phyloP scores from a whole-genome alignment of 2,329 filamentous ascomycete genomes.

The Macrophomina tecta region DNA sequence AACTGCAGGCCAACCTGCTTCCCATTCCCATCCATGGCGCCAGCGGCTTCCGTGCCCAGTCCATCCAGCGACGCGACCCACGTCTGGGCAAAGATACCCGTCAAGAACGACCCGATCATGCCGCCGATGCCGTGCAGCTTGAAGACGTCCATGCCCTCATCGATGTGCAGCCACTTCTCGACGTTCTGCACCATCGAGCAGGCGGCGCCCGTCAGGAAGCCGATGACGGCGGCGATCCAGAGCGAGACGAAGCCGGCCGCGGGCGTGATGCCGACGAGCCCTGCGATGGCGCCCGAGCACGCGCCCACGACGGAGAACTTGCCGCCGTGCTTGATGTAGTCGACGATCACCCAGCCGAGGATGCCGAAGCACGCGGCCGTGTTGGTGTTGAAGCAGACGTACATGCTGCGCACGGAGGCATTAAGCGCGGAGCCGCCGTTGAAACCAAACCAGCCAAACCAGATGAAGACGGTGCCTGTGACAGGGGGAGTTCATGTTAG shows the following conservation, averaged over 20 bases:
- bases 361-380: conserved; percentile 60
- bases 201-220: conserved; percentile 60
- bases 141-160: conserved; percentile 66
- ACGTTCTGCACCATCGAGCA: conserved; percentile 58
- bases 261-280: conserved; percentile 66
- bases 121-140: conserved; percentile 65
- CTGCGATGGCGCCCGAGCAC: conserved; percentile 64
- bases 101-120: conserved; percentile 61
- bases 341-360: conserved; percentile 61
- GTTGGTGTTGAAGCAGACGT: conserved; percentile 65
- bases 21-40: conserved; percentile 61
- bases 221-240: conserved; percentile 62
- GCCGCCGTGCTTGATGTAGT: conserved; percentile 58
- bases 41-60: conserved; percentile 52
- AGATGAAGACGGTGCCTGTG: conserved; percentile 66
- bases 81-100: conserved; percentile 61
- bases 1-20: conserved; percentile 63
- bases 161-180: conserved; percentile 61
- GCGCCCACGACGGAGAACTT: conserved; percentile 63
- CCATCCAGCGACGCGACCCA: conserved; percentile 59
- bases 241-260: conserved; percentile 60
- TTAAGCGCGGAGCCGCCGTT: conserved; percentile 63
- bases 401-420: conserved; percentile 59
- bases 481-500: too few relatives aligned
- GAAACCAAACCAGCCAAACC: conserved; percentile 68